These are phyloP conservation scores for Trametes hirsuta DNA, from an alignment of 1,284 basidiomycete species.

Conservation along the genomic window DNA sequence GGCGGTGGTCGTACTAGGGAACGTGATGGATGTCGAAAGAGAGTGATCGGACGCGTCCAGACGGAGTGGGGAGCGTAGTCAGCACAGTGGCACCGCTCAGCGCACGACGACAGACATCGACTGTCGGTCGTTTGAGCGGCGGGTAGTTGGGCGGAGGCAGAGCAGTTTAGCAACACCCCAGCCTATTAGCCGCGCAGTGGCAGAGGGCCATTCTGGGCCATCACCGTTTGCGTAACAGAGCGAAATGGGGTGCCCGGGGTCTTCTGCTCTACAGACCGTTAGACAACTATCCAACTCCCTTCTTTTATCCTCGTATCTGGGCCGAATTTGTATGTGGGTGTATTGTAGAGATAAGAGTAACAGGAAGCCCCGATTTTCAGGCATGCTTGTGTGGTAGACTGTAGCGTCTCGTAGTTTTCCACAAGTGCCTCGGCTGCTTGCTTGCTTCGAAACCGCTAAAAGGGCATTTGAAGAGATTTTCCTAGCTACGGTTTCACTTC, in stretches of 20 bases:
- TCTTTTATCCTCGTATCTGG: no score
- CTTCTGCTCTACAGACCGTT: no score
- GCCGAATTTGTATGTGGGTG: no score
- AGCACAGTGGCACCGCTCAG: slow-evolving; percentile 19
- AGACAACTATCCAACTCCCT: no score
- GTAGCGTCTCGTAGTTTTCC: no score
- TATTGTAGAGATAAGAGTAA: no score
- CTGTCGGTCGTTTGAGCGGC: slow-evolving; percentile 19
- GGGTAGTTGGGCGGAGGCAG: slow-evolving; percentile 12
- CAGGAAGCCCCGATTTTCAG: no score
- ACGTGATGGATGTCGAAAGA: slow-evolving; percentile 19
- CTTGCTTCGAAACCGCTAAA: no score
- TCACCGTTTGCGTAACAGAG: slow-evolving; percentile 10
- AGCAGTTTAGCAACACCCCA: slow-evolving; percentile 16
- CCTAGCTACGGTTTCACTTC: no score
- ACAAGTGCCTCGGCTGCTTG: no score
- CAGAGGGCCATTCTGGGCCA: slow-evolving; percentile 7
- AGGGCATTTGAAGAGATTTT: no score
- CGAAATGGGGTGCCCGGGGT: slow-evolving; percentile 10
- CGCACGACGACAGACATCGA: slow-evolving; percentile 22
- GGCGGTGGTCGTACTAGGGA: slow-evolving; percentile 18
- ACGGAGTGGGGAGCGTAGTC: slow-evolving; percentile 12
- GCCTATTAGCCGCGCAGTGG: slow-evolving; percentile 6
- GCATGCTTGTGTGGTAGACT: no score
- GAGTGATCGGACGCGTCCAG: slow-evolving; percentile 17